Evolutionary conservation across 306 rosid genomes (phyloP).

Genomic region (Ammopiptanthus mongolicus): DNA sequence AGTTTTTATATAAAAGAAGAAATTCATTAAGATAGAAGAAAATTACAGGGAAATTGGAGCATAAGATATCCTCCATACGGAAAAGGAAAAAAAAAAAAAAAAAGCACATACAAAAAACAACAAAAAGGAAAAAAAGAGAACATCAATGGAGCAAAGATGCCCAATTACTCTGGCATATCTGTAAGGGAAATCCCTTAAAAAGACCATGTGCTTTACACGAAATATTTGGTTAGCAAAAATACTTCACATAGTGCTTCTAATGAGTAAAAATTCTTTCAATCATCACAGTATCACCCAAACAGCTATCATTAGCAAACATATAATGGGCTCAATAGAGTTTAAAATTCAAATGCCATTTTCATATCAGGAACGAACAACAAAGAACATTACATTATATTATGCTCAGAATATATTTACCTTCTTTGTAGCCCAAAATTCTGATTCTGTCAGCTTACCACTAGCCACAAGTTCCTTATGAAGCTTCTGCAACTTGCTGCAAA

Average conservation of each 20-base stretch:
- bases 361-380: slow-evolving; percentile 18
- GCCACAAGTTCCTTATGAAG: slow-evolving; percentile 87
- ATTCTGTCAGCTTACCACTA: slow-evolving; percentile 81
- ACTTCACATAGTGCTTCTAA: slow-evolving; percentile 9
- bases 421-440: slow-evolving; percentile 97
- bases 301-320: background rate
- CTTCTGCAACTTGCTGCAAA: slow-evolving; percentile 76
- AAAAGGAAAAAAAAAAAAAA: background rate
- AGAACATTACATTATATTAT: background rate
- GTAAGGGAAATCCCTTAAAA: background rate
- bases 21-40: background rate
- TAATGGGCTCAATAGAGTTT: background rate
- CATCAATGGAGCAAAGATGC: background rate
- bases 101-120: background rate
- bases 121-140: background rate
- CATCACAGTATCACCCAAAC: background rate
- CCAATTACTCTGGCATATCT: background rate
- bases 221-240: slow-evolving; percentile 11
- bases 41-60: slow-evolving; percentile 4
- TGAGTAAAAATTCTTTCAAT: background rate
- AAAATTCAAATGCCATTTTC: slow-evolving; percentile 18
- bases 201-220: background rate
- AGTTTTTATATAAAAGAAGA: background rate
- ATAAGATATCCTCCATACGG: background rate
- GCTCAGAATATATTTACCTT: slow-evolving; percentile 43